Evolutionary conservation across 495 filamentous ascomycete species (phyloP).

Genomic region (Annulohypoxylon bovei): DNA sequence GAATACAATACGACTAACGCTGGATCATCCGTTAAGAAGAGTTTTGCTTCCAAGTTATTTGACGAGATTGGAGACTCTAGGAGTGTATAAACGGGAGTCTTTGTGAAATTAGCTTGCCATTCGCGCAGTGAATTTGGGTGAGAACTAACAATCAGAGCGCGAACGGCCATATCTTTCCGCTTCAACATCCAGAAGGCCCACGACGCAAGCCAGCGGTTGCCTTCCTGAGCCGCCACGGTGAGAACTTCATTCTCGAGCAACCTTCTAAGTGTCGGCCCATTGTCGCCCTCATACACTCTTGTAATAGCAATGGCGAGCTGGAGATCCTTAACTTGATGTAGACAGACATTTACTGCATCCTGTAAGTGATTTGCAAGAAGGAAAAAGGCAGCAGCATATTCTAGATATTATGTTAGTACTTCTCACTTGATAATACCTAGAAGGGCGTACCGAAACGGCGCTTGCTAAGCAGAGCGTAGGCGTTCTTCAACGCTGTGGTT

Average conservation of each 20-base stretch:
- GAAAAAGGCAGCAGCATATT: constrained; percentile 97
- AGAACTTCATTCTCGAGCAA: constrained; percentile 85
- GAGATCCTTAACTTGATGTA: constrained; percentile 84
- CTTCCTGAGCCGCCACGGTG: constrained; percentile 77
- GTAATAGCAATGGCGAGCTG: constrained; percentile 92
- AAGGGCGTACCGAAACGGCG: constrained; percentile 78
- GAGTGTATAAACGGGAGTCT: constrained; percentile 82
- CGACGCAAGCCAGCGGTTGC: constrained; percentile 92
- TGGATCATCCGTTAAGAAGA: constrained; percentile 90
- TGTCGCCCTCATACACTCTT: constrained; percentile 88
- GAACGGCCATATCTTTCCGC: constrained; percentile 83
- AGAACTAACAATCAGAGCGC: constrained; percentile 73
- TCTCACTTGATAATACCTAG: not conserved
- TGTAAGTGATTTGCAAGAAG: constrained; percentile 85
- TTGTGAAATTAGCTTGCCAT: constrained; percentile 28
- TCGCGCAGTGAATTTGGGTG: not conserved
- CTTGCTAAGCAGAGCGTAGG: constrained; percentile 94
- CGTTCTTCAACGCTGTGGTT: constrained; percentile 93
- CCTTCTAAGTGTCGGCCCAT: constrained; percentile 74
- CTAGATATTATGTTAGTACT: constrained; percentile 52
- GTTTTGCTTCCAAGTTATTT: constrained; percentile 70
- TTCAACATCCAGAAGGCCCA: constrained; percentile 98
- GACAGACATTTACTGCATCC: constrained; percentile 85
- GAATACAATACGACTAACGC: constrained; percentile 86
- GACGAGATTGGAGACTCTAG: constrained; percentile 68